A percentile compares a stretch with the other conserved stretches of the same genome.
Evolutionary conservation across 108 stramenopile species (phyloP).

Genomic region (Fragilariopsis cylindrus): DNA sequence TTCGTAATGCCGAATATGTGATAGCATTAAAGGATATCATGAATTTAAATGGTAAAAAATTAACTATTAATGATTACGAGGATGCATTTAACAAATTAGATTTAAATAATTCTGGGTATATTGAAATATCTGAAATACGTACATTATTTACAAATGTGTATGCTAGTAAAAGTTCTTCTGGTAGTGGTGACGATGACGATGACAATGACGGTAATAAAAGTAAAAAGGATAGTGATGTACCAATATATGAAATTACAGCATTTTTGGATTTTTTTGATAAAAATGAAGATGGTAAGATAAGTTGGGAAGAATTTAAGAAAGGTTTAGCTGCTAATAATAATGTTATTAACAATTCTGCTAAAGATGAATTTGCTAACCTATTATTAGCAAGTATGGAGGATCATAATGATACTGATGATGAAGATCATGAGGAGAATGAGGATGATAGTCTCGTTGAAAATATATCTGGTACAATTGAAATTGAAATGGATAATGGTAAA

Average conservation of each 20-base stretch:
- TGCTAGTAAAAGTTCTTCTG: not conserved
- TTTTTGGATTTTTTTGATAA: conserved; percentile 88
- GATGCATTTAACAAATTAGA: conserved; percentile 83
- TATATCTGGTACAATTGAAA: conserved; percentile 59
- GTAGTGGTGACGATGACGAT: no score
- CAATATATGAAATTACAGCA: conserved; percentile 70
- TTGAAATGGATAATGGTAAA: conserved; percentile 80
- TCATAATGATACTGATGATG: conserved; percentile 23
- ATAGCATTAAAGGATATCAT: conserved; percentile 81
- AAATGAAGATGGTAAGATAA: conserved; percentile 79
- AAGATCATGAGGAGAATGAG: conserved; percentile 51
- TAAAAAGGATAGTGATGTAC: conserved; percentile 28
- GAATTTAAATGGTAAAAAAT: conserved; percentile 47
- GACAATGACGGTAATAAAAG: not conserved
- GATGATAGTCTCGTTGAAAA: conserved; percentile 21
- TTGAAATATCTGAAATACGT: conserved; percentile 69
- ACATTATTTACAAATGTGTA: conserved; percentile 72
- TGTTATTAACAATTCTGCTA: conserved; percentile 14
- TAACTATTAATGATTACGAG: conserved; percentile 68
- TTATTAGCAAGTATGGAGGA: conserved; percentile 12
- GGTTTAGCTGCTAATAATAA: conserved; percentile 46
- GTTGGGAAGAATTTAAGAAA: conserved; percentile 85
- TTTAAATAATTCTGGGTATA: conserved; percentile 71
- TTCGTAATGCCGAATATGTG: conserved; percentile 92
- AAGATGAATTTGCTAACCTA: not conserved